phyloP scores from a whole-genome alignment of 495 filamentous ascomycete genomes.

The Podospora appendiculata region DNA sequence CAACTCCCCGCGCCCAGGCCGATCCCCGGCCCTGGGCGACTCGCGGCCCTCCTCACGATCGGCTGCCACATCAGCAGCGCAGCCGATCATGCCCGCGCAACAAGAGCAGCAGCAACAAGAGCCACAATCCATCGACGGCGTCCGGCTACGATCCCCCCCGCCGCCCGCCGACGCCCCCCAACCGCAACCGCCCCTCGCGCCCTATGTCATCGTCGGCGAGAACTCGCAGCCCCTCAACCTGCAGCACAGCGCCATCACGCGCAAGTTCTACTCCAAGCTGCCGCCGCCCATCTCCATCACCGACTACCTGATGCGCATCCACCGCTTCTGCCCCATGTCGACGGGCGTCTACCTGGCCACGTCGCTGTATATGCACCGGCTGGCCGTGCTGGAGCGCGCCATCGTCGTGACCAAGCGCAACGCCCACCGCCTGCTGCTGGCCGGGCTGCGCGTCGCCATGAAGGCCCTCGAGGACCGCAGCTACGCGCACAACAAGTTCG shows the following conservation, averaged over 20 bases:
- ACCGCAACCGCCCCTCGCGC: conserved; percentile 20
- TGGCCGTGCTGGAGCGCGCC: conserved; percentile 65
- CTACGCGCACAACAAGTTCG: conserved; percentile 74
- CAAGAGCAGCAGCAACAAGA: background rate
- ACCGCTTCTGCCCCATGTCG: conserved; percentile 90
- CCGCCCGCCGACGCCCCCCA: conserved; percentile 9
- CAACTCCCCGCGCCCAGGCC: conserved; percentile 9
- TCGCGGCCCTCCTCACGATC: conserved; percentile 2
- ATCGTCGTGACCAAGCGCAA: conserved; percentile 74
- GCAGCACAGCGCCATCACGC: conserved; percentile 73
- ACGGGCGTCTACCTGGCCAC: conserved; percentile 92
- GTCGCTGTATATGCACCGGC: conserved; percentile 76
- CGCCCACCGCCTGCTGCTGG: conserved; percentile 79
- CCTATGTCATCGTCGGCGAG: conserved; percentile 50
- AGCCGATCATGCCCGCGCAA: background rate
- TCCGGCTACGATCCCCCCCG: conserved; percentile 27
- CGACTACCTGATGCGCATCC: conserved; percentile 80
- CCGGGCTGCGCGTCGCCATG: conserved; percentile 77
- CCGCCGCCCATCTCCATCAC: conserved; percentile 72
- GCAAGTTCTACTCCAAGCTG: conserved; percentile 86
- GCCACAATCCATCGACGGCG: conserved; percentile 34
- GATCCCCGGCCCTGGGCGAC: conserved; percentile 5
- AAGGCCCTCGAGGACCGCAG: conserved; percentile 88
- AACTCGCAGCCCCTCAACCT: conserved; percentile 54
- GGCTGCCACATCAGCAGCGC: background rate